Base-by-base conservation (phyloP, 371 early-diverging fungal genomes). In the Mortierella sp. region DNA sequence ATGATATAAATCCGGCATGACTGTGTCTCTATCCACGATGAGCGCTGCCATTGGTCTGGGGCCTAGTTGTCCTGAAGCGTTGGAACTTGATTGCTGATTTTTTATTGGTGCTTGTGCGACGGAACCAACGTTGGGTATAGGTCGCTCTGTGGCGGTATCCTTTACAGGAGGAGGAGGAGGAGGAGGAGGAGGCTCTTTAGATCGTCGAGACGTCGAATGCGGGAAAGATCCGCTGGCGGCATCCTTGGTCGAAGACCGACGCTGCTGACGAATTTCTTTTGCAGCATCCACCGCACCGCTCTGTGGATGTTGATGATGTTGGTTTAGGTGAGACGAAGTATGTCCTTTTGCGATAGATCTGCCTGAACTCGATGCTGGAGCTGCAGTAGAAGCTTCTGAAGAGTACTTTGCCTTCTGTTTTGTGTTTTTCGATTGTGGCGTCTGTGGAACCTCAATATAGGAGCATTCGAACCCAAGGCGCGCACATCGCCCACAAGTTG, bases 401-500 rank as follows among this genome's bases (percentile, higher is more conserved):
- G 40, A 16, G 16, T 43, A n/a, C 59, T 67, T 77, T 63, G 55
- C 6, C n/a, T 68, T 73, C 26, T 64, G 59, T 32, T 73, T 78
- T 10, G 51, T 22, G 28, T n/a, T 43, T 28, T 66, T 81, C 22
- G 51, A 39, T 14, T 69, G 70, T 14, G 72, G 67, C 6, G 75
- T 43, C 22, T 71, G 68, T 2, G 83, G 83, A 14, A 81, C 73
- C 57, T 81, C 83, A 52, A 81, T 66, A 12, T 81, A 81, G 26
- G 83, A 81, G 39, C 43, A 91, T 86, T 84, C 90, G 69, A 64
- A 88, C 69, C 65, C 89, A 84, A 64, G 89, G 85, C 20, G 89
- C 83, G 83, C 85, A 72, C 91, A 91, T 10, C 91, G 89, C 9
- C 86, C 85, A 76, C 91, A 91, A 2, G 88, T 89, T 1, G 91